These are phyloP conservation scores for Trichoderma breve DNA, from an alignment of 2,329 filamentous ascomycete species.

Conservation along the genomic window DNA sequence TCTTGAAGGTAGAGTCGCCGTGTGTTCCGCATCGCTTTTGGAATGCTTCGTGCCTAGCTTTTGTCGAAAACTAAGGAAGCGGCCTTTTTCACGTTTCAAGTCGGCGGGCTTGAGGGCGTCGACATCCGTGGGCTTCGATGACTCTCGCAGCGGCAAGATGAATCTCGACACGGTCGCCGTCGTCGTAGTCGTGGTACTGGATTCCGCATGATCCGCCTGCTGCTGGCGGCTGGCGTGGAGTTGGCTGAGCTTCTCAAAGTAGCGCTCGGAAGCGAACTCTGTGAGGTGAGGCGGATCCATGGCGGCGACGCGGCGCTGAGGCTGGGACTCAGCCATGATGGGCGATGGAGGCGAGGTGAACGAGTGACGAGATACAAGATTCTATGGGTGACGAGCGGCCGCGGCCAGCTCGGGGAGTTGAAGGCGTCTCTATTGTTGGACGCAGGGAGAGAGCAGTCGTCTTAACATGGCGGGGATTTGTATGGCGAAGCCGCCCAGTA, in stretches of 20 bases:
- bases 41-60: constrained; percentile 36
- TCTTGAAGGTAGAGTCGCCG: constrained; percentile 20
- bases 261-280: constrained; percentile 65
- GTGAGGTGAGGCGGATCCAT: constrained; percentile 64
- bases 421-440: constrained; percentile 35
- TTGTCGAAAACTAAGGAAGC: constrained; percentile 43
- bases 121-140: constrained; percentile 32
- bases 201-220: constrained; percentile 33
- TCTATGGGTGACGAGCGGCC: constrained; percentile 25
- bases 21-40: constrained; percentile 30
- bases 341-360: constrained; percentile 20
- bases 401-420: constrained; percentile 31
- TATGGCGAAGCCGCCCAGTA: constrained; percentile 17
- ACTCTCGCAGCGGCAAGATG: constrained; percentile 49
- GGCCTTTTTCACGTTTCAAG: constrained; percentile 42
- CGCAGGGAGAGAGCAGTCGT: constrained; percentile 27
- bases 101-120: constrained; percentile 33
- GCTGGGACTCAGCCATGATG: constrained; percentile 35
- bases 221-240: constrained; percentile 46
- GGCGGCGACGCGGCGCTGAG: constrained; percentile 30
- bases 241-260: constrained; percentile 61
- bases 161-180: constrained; percentile 40
- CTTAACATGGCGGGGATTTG: constrained; percentile 32
- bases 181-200: constrained; percentile 20
- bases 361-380: constrained; percentile 24